Conservation (phyloP, 208 protist genomes). For the Acanthamoeba triangularis region DNA sequence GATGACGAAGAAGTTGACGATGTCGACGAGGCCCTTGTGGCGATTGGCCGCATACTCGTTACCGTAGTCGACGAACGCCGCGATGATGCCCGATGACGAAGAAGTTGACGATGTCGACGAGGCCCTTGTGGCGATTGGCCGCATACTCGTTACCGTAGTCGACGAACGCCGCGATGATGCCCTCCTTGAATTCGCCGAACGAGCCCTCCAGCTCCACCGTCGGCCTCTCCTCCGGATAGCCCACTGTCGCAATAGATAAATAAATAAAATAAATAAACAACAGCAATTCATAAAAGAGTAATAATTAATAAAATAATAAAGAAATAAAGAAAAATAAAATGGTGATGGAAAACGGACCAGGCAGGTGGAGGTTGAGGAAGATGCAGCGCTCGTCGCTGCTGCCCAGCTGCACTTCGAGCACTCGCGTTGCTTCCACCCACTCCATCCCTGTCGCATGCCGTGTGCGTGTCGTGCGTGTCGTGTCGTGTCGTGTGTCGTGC, state of each 20-base stretch:
- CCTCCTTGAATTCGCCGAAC: conserved; percentile 36
- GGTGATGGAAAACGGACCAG: not conserved
- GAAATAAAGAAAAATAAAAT: not conserved
- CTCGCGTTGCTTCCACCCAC: not conserved
- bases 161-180: conserved; percentile 32
- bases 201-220: not conserved
- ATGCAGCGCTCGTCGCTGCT: conserved; percentile 42
- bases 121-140: conserved; percentile 10
- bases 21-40: conserved; percentile 36
- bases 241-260: not conserved
- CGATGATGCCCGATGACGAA: conserved; percentile 27
- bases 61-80: conserved; percentile 48
- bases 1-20: conserved; percentile 54
- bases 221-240: conserved; percentile 54
- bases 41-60: conserved; percentile 55
- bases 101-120: conserved; percentile 62
- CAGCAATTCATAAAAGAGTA: not conserved
- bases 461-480: not conserved
- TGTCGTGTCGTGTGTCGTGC: not conserved
- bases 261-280: not conserved
- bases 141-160: conserved; percentile 65
- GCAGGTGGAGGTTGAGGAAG: conserved; percentile 2
- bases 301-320: no score
- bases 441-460: conserved; percentile 17
- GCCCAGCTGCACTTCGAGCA: not conserved